Evolutionary conservation across 2,329 filamentous ascomycete species (phyloP).

Genomic region (Tolypocladium endophyticum): DNA sequence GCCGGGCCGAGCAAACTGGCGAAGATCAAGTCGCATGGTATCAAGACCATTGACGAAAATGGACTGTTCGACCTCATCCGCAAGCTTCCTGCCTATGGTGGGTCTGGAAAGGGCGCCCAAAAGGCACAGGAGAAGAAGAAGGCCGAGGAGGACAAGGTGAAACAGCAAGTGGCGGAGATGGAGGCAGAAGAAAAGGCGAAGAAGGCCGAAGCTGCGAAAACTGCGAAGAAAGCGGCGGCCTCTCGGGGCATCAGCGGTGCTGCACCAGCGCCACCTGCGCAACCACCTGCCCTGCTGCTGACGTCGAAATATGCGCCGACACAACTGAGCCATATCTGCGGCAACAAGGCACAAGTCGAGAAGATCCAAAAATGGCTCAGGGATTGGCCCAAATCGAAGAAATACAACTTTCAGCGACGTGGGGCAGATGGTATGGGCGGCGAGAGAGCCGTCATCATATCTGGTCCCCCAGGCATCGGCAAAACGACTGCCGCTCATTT

Average conservation of each 20-base stretch:
- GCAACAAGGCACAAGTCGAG: slow-evolving; percentile 85
- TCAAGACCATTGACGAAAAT: slow-evolving; percentile 91
- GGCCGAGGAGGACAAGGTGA: slow-evolving; percentile 74
- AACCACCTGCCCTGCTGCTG: slow-evolving; percentile 61
- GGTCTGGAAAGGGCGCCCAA: slow-evolving; percentile 77
- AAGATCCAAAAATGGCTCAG: slow-evolving; percentile 82
- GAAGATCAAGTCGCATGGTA: slow-evolving; percentile 67
- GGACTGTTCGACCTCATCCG: slow-evolving; percentile 82
- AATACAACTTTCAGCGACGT: slow-evolving; percentile 69
- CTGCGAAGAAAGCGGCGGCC: slow-evolving; percentile 30
- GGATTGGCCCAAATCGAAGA: slow-evolving; percentile 69
- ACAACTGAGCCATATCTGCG: slow-evolving; percentile 77
- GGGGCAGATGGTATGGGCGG: slow-evolving; percentile 77
- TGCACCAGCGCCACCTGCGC: slow-evolving; percentile 26
- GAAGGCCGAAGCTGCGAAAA: slow-evolving; percentile 41
- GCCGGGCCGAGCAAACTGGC: slow-evolving; percentile 87
- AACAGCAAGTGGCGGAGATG: slow-evolving; percentile 72
- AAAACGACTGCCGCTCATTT: slow-evolving; percentile 96
- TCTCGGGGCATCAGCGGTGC: slow-evolving; percentile 11
- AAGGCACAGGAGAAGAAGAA: slow-evolving; percentile 77
- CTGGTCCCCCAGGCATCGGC: slow-evolving; percentile 90
- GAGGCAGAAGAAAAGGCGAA: slow-evolving; percentile 64
- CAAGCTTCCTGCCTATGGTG: slow-evolving; percentile 72
- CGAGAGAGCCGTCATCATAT: slow-evolving; percentile 85
- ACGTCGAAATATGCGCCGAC: slow-evolving; percentile 93